phyloP scores from a whole-genome alignment of 1,139 yeast species.

The Candida dubliniensis region DNA sequence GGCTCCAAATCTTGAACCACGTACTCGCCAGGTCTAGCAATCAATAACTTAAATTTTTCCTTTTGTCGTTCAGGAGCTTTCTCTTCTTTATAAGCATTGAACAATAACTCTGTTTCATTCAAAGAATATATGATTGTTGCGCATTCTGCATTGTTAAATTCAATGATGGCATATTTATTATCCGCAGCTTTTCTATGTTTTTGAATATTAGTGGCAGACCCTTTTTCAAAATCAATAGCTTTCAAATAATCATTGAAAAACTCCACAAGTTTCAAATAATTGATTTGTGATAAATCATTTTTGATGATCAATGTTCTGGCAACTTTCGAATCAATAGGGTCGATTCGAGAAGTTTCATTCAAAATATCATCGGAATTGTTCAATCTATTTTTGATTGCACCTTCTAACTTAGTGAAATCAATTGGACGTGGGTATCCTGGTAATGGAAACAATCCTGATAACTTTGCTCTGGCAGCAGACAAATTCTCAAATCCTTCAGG shows the following conservation, averaged over 20 bases:
- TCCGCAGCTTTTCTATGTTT: constrained; percentile 36
- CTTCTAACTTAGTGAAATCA: constrained; percentile 56
- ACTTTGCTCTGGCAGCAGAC: constrained; percentile 76
- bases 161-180: constrained; percentile 45
- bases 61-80: constrained; percentile 12
- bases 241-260: constrained; percentile 43
- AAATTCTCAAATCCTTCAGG: constrained; percentile 78
- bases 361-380: constrained; percentile 42
- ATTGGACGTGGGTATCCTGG: constrained; percentile 68
- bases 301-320: constrained; percentile 51
- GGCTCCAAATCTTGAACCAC: constrained; percentile 40
- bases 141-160: constrained; percentile 51
- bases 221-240: constrained; percentile 34
- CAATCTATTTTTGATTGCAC: constrained; percentile 40
- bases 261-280: constrained; percentile 41
- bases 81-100: constrained; percentile 28
- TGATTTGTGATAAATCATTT: constrained; percentile 43
- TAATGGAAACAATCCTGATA: constrained; percentile 76
- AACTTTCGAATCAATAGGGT: constrained; percentile 51
- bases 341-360: constrained; percentile 44
- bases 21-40: constrained; percentile 61
- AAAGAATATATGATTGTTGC: constrained; percentile 62
- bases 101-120: constrained; percentile 35
- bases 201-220: constrained; percentile 31
- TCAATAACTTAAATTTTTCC: constrained; percentile 13